Conservation (phyloP, 106 monocot genomes). For the Dendrobium officinale region DNA sequence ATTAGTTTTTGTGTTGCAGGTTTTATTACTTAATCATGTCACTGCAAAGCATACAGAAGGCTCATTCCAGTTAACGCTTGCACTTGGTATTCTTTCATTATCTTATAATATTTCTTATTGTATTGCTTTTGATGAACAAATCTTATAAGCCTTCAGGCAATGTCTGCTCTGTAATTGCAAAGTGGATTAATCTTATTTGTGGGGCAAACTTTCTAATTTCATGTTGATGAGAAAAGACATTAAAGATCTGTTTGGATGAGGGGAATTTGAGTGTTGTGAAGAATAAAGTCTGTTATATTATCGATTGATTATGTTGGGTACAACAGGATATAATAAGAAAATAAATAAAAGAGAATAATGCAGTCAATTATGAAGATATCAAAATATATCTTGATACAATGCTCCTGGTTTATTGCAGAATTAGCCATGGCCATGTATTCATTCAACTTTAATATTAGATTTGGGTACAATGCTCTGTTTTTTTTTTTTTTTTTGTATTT, state of each 20-base stretch:
- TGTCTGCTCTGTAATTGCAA: background rate
- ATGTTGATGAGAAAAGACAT: no score
- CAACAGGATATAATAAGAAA: background rate
- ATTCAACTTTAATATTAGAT: no score
- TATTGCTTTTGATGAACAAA: background rate
- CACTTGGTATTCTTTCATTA: conserved; percentile 48
- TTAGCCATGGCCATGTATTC: no score
- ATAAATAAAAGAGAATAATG: background rate
- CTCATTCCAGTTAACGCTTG: conserved; percentile 81
- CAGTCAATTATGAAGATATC: background rate
- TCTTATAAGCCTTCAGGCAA: background rate
- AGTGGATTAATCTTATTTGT: background rate
- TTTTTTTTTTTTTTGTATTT: no score
- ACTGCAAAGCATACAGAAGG: conserved; percentile 78
- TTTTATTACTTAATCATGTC: conserved; percentile 80
- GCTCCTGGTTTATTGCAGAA: no score
- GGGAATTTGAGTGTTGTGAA: background rate
- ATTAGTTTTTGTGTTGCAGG: conserved; percentile 24
- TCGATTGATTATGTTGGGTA: background rate
- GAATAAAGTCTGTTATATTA: background rate
- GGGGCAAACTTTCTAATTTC: no score
- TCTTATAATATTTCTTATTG: background rate
- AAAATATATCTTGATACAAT: background rate
- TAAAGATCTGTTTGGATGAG: background rate
- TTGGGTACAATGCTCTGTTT: no score